Evolutionary conservation across 176 grass and related monocot genomes (phyloP).

Genomic region (Oryza officinalis): DNA sequence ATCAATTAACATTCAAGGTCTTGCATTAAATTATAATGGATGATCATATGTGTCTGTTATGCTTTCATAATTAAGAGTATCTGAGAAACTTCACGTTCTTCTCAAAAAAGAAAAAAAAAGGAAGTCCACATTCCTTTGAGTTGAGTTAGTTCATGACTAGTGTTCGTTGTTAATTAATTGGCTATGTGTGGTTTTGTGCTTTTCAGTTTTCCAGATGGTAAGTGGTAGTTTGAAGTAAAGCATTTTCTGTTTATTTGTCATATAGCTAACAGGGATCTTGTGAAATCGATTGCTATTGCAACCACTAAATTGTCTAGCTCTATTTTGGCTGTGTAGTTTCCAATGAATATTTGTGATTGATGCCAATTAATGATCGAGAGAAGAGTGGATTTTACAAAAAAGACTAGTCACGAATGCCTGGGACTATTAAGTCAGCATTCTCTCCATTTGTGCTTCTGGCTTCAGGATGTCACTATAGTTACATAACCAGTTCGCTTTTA

Average conservation of each 20-base stretch:
- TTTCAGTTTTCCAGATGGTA: background rate
- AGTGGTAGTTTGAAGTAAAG: background rate
- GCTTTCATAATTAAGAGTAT: background rate
- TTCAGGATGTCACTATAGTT: background rate
- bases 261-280: background rate
- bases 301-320: background rate
- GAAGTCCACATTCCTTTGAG: too few relatives aligned
- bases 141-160: too few relatives aligned
- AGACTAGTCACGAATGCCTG: background rate
- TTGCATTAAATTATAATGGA: too few relatives aligned
- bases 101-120: too few relatives aligned
- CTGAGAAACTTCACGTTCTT: background rate
- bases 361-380: background rate
- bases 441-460: background rate
- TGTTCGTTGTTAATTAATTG: background rate
- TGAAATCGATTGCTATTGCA: background rate
- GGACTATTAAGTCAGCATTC: background rate
- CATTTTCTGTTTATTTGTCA: background rate
- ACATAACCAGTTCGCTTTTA: background rate
- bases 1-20: background rate
- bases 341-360: background rate
- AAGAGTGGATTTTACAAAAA: background rate
- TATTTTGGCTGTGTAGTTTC: background rate
- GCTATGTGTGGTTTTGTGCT: background rate
- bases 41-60: background rate